phyloP scores from a whole-genome alignment of 768 basidiomycete species.

The Neoboletus brunneissimus region DNA sequence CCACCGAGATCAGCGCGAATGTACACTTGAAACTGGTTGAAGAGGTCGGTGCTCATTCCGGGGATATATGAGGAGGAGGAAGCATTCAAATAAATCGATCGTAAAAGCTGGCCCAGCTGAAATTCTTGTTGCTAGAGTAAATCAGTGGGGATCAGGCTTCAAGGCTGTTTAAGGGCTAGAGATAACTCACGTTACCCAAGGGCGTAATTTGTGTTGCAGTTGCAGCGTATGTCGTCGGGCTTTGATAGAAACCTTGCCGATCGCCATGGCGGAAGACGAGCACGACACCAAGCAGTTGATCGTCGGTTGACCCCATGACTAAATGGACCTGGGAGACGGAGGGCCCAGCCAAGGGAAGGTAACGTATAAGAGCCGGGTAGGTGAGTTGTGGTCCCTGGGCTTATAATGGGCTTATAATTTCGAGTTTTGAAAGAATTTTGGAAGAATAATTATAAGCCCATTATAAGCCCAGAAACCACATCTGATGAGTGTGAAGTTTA shows the following conservation, averaged over 20 bases:
- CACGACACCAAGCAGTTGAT: constrained; percentile 52
- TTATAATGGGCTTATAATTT: too few species aligned
- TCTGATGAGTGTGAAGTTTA: too few species aligned
- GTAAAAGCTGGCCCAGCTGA: constrained; percentile 53
- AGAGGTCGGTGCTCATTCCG: constrained; percentile 34
- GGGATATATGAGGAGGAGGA: constrained; percentile 53
- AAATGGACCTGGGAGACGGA: not conserved
- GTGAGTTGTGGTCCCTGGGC: too few species aligned
- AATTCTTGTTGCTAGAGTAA: constrained; percentile 50
- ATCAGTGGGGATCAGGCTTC: not conserved
- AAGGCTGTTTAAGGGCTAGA: not conserved
- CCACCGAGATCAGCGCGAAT: constrained; percentile 68
- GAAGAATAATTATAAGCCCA: too few species aligned
- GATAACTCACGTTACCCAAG: constrained; percentile 55
- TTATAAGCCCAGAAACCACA: too few species aligned
- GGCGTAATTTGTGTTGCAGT: constrained; percentile 61
- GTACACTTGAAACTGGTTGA: constrained; percentile 39
- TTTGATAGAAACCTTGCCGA: constrained; percentile 64
- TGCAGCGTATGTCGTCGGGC: constrained; percentile 54
- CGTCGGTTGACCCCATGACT: constrained; percentile 18
- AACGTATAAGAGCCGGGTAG: not conserved
- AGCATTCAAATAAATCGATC: constrained; percentile 49
- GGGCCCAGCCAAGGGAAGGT: not conserved
- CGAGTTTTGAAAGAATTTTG: too few species aligned
- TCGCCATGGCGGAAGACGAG: constrained; percentile 59